Percentiles rank a stretch among this genome's conserved stretches.
Evolutionary conservation across 495 filamentous ascomycete genomes (phyloP).

Genomic region (Penicillium simplicissimum): DNA sequence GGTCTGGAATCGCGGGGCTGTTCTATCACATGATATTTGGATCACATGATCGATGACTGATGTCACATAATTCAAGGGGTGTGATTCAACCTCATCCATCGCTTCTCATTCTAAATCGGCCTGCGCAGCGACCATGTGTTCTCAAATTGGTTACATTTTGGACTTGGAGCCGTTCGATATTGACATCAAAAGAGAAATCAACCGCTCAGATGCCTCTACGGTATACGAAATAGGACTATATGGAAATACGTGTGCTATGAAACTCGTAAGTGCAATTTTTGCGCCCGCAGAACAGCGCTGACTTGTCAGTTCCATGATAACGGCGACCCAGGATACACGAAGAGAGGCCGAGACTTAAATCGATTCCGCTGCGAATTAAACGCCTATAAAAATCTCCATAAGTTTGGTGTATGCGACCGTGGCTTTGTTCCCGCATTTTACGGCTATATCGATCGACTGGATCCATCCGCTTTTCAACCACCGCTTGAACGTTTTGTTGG

Average conservation of each 20-base stretch:
- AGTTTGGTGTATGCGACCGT: slow-evolving; percentile 19
- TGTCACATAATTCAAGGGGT: too few species aligned
- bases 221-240: slow-evolving; percentile 4
- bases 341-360: slow-evolving; percentile 26
- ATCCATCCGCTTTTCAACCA: slow-evolving; percentile 23
- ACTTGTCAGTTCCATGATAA: slow-evolving; percentile 7
- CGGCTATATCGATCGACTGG: slow-evolving; percentile 25
- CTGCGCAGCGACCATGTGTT: neutral
- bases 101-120: neutral
- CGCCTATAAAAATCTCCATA: slow-evolving; percentile 24
- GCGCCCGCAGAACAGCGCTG: slow-evolving; percentile 3
- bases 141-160: neutral
- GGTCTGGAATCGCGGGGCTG: too few species aligned
- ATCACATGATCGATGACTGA: too few species aligned
- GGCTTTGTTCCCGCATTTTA: slow-evolving; percentile 26
- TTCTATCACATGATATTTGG: too few species aligned
- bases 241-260: slow-evolving; percentile 3
- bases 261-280: slow-evolving; percentile 2
- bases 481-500: slow-evolving; percentile 17
- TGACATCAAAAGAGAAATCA: slow-evolving; percentile 4
- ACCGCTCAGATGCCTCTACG: slow-evolving; percentile 5
- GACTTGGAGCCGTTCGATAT: slow-evolving; percentile 1
- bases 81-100: too few species aligned
- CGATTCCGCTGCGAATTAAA: slow-evolving; percentile 28
- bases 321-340: slow-evolving; percentile 19